Percentiles rank a stretch among this genome's conserved stretches.
phyloP scores from a whole-genome alignment of 225 moss, liverwort and hornwort species.

The Lunularia cruciata region DNA sequence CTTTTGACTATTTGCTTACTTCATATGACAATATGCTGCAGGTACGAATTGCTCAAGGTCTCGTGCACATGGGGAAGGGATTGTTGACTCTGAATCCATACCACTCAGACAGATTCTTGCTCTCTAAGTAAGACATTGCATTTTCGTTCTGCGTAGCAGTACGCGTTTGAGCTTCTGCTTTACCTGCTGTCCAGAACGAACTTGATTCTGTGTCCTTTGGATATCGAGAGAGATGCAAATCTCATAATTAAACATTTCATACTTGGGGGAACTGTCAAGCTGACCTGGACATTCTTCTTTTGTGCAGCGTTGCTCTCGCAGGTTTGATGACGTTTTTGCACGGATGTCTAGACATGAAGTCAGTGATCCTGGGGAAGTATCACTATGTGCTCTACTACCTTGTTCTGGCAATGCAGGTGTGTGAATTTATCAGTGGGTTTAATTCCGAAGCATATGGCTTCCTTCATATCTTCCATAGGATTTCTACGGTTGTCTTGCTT shows the following conservation, averaged over 20 bases:
- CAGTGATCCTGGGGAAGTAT: conserved; percentile 89
- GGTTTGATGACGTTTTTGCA: conserved; percentile 96
- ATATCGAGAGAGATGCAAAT: too few relatives aligned
- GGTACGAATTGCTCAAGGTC: conserved; percentile 98
- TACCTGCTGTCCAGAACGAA: background rate
- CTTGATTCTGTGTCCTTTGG: background rate
- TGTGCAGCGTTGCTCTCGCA: conserved; percentile 76
- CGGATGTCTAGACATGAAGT: conserved; percentile 93
- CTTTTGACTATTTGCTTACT: too few relatives aligned
- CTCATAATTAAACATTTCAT: too few relatives aligned
- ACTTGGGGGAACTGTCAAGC: background rate
- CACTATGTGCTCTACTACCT: conserved; percentile 97
- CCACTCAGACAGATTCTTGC: conserved; percentile 94
- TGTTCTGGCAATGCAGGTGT: conserved; percentile 97
- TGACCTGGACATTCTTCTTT: background rate
- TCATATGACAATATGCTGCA: conserved; percentile 34
- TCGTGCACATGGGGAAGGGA: conserved; percentile 99
- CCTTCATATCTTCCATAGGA: too few relatives aligned
- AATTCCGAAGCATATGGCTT: conserved; percentile 56
- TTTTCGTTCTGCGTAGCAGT: too few relatives aligned
- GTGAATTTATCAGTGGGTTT: background rate
- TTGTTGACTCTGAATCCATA: conserved; percentile 89
- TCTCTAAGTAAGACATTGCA: conserved; percentile 69
- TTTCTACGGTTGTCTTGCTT: too few relatives aligned
- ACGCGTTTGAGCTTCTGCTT: background rate